Conservation (phyloP, 2,329 filamentous ascomycete genomes). For the Diplodia corticola region DNA sequence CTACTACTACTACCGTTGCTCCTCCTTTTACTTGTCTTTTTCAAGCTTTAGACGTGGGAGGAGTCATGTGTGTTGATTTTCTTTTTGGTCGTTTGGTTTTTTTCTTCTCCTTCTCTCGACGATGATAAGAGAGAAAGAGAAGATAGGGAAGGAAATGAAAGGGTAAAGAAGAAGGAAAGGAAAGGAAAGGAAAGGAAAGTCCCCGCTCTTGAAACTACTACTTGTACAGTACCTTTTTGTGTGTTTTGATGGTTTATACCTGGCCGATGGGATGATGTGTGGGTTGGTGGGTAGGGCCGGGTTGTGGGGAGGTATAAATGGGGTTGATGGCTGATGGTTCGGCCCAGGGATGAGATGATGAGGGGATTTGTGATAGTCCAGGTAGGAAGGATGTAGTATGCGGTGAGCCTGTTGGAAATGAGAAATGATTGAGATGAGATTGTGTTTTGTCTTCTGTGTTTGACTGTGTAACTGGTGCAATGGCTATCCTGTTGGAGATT, state of each 20-base stretch:
- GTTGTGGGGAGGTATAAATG: not conserved
- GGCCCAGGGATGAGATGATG: not conserved
- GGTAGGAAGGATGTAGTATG: not conserved
- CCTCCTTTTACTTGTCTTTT: not conserved
- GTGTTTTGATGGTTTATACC: slow-evolving; percentile 3
- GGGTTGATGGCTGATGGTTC: not conserved
- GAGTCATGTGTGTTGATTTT: not conserved
- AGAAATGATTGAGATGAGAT: slow-evolving; percentile 12
- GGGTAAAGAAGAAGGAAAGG: not conserved
- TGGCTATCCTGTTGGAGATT: not conserved
- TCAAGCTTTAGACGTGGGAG: not conserved
- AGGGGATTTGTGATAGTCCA: not conserved
- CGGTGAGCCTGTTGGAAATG: not conserved
- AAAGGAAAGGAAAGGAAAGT: slow-evolving; percentile 2
- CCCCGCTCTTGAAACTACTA: slow-evolving; percentile 18
- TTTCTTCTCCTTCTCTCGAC: not conserved
- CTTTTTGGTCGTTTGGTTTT: not conserved
- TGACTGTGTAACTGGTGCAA: not conserved
- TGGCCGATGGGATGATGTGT: not conserved
- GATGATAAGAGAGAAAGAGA: not conserved
- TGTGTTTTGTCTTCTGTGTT: not conserved
- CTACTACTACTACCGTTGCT: not conserved
- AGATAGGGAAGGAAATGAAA: not conserved
- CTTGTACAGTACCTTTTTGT: slow-evolving; percentile 8
- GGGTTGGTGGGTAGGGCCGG: not conserved